These are phyloP conservation scores for Basidioascus undulatus DNA, from an alignment of 768 basidiomycete genomes.

Conservation along the genomic window DNA sequence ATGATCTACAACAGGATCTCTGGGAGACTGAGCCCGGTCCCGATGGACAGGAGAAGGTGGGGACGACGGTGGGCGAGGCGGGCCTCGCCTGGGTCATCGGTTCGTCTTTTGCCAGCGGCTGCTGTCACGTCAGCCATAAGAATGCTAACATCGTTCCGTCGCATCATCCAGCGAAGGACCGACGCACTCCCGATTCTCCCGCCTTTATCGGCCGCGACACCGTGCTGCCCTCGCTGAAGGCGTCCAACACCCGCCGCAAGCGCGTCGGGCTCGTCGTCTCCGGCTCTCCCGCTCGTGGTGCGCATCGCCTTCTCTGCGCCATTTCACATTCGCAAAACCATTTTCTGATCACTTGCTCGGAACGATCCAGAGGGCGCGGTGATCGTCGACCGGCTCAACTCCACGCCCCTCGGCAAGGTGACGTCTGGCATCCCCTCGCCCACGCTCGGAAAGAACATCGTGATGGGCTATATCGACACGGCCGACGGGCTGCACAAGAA, in stretches of 20 bases:
- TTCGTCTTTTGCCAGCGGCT: slow-evolving; percentile 18
- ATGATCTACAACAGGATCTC: too few species aligned
- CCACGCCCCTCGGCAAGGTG: slow-evolving; percentile 29
- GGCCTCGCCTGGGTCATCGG: slow-evolving; percentile 84
- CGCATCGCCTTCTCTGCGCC: slow-evolving; percentile 15
- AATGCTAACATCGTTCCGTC: too few species aligned
- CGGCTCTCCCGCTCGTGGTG: slow-evolving; percentile 65
- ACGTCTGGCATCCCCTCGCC: slow-evolving; percentile 95
- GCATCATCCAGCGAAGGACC: slow-evolving; percentile 48
- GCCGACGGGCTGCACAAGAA: slow-evolving; percentile 56
- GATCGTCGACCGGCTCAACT: too few species aligned
- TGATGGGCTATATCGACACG: slow-evolving; percentile 70
- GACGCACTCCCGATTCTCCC: slow-evolving; percentile 31
- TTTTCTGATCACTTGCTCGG: too few species aligned
- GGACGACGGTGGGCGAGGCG: slow-evolving; percentile 73
- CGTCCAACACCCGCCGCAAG: slow-evolving; percentile 35
- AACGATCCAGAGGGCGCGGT: too few species aligned
- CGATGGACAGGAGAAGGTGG: slow-evolving; percentile 67
- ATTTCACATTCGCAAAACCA: too few species aligned
- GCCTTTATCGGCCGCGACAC: slow-evolving; percentile 56
- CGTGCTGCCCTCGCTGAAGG: slow-evolving; percentile 50
- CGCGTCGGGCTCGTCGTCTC: slow-evolving; percentile 59
- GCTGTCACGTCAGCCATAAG: neutral
- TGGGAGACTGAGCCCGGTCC: too few species aligned
- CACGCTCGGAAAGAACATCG: slow-evolving; percentile 67